Percentiles rank a stretch among this genome's conserved stretches.
Evolutionary conservation across 306 rosid species (phyloP).

Genomic region (Quillaja saponaria): DNA sequence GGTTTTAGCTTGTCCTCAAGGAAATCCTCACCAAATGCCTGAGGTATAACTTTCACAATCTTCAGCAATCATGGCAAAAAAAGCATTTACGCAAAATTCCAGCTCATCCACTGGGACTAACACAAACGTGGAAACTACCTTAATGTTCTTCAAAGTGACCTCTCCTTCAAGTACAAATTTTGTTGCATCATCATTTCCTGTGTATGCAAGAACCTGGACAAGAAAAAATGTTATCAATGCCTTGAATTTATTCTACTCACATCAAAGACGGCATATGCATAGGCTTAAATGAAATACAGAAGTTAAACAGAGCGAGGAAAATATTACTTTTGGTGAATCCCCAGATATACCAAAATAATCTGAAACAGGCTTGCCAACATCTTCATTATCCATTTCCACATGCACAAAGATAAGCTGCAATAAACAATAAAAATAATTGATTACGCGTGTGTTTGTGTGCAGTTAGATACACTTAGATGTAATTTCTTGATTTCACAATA

Average conservation of each 20-base stretch:
- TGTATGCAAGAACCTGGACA: constrained; percentile 72
- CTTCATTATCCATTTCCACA: constrained; percentile 86
- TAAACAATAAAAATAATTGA: constrained; percentile 22
- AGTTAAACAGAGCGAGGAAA: constrained; percentile 22
- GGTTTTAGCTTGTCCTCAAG: constrained; percentile 93
- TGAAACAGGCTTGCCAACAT: constrained; percentile 85
- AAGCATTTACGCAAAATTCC: constrained; percentile 15
- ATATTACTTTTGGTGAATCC: constrained; percentile 65
- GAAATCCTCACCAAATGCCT: constrained; percentile 88
- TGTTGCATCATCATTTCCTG: constrained; percentile 85
- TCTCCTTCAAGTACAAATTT: constrained; percentile 79
- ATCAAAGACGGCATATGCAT: constrained; percentile 16
- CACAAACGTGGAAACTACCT: constrained; percentile 46
- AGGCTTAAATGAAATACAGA: constrained; percentile 4
- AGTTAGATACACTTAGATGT: too few relatives aligned
- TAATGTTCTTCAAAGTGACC: constrained; percentile 60
- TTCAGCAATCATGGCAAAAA: constrained; percentile 28
- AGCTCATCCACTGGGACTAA: neutral
- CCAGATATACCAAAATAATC: constrained; percentile 88
- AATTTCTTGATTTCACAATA: constrained; percentile 1
- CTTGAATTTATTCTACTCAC: constrained; percentile 7
- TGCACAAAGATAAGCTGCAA: constrained; percentile 84
- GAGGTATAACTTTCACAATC: constrained; percentile 20
- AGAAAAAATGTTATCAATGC: constrained; percentile 17
- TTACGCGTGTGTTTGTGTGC: too few relatives aligned